These are phyloP conservation scores for Penicillium roqueforti DNA, from an alignment of 495 filamentous ascomycete species.

Conservation along the genomic window DNA sequence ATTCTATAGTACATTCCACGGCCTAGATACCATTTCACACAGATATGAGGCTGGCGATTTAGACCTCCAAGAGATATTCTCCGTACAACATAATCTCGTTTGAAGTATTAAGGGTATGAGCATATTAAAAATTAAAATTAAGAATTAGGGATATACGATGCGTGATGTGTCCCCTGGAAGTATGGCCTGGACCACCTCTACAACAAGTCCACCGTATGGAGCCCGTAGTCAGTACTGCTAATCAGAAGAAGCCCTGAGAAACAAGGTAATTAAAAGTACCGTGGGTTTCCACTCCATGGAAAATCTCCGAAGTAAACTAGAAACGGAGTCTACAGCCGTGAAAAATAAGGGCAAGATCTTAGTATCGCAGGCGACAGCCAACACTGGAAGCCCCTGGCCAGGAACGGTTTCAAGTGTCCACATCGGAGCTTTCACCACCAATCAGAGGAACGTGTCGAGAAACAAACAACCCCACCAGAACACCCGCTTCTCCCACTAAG, in stretches of 20 bases:
- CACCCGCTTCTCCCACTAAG: constrained; percentile 13
- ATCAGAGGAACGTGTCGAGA: constrained; percentile 2
- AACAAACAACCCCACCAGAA: constrained; percentile 8
- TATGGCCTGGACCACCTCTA: constrained; percentile 14
- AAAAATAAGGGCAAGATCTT: too few relatives aligned
- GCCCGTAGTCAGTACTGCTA: neutral
- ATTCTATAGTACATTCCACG: constrained; percentile 26
- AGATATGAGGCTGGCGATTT: constrained; percentile 16
- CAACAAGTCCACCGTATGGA: neutral
- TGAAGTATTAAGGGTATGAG: neutral
- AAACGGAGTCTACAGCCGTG: too few relatives aligned
- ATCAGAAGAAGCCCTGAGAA: neutral
- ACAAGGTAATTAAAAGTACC: neutral
- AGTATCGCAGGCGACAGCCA: neutral
- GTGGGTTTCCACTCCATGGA: neutral
- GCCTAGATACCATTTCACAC: neutral
- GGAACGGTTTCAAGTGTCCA: constrained; percentile 13
- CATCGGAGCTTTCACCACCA: constrained; percentile 3
- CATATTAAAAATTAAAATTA: neutral
- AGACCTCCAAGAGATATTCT: constrained; percentile 14
- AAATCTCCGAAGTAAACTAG: neutral
- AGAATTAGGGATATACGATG: neutral
- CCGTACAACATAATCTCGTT: constrained; percentile 4
- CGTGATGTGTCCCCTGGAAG: neutral
- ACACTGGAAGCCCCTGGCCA: neutral